Evolutionary conservation across 768 basidiomycete genomes (phyloP).

Genomic region (Filobasidium floriforme): DNA sequence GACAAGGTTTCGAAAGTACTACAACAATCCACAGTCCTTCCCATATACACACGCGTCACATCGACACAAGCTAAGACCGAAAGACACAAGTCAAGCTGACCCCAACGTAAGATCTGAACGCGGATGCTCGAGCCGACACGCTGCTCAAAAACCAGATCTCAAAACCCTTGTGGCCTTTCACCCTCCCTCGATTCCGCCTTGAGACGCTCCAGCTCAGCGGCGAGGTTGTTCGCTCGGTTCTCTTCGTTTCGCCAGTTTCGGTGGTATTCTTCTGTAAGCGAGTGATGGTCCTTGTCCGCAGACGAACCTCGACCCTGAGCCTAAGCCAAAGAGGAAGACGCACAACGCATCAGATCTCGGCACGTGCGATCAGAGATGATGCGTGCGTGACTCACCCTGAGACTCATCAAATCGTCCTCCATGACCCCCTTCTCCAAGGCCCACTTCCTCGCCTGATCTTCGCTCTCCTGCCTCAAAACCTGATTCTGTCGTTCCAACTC

Average conservation of each 20-base stretch:
- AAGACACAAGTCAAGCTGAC: no score
- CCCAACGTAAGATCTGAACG: no score
- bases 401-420: constrained; percentile 13
- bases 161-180: background rate
- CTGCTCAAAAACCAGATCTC: no score
- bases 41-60: no score
- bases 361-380: background rate
- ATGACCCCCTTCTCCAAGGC: constrained; percentile 13
- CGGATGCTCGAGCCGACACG: no score
- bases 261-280: constrained; percentile 1
- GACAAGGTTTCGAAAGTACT: no score
- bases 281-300: background rate
- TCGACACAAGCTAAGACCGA: no score
- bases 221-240: background rate
- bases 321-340: background rate
- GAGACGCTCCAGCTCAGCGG: background rate
- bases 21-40: no score
- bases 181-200: background rate
- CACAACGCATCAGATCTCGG: background rate
- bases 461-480: background rate
- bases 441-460: constrained; percentile 16
- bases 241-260: constrained; percentile 4
- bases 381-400: constrained; percentile 1
- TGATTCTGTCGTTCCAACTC: background rate
- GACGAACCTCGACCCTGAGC: background rate